phyloP scores from a whole-genome alignment of 441 rosid species.

The Corymbia calophylla region DNA sequence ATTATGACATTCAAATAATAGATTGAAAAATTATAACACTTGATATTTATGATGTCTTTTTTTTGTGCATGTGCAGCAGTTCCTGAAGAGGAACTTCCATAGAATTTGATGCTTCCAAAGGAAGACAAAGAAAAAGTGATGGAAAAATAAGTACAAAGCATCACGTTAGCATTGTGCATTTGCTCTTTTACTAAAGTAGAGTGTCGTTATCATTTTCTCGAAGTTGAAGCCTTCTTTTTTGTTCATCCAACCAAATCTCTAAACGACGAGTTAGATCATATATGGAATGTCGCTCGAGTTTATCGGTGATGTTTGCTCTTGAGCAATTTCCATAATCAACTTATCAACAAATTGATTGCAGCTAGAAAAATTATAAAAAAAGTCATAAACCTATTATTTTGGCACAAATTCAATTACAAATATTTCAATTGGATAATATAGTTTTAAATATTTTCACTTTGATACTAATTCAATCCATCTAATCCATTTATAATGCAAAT shows the following conservation, averaged over 20 bases:
- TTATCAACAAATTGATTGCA: background rate
- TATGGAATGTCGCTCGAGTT: background rate
- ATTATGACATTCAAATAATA: no score
- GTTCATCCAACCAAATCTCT: background rate
- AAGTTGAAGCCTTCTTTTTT: background rate
- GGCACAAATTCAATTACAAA: no score
- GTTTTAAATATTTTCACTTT: background rate
- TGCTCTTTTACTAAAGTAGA: background rate
- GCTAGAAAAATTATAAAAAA: background rate
- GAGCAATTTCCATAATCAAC: background rate
- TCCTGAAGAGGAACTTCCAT: background rate
- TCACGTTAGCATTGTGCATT: background rate
- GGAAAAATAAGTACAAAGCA: background rate
- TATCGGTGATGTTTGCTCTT: background rate
- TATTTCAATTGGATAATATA: no score
- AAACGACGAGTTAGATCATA: background rate
- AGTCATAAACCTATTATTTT: no score
- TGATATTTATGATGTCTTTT: rapidly evolving
- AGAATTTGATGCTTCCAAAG: background rate
- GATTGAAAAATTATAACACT: no score
- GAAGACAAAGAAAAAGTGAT: background rate
- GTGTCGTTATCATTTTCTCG: background rate
- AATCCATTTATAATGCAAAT: no score
- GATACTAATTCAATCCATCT: no score
- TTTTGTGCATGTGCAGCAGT: background rate